Base-by-base conservation (phyloP, 2,329 filamentous ascomycete species). In the Pseudogymnoascus sp. region DNA sequence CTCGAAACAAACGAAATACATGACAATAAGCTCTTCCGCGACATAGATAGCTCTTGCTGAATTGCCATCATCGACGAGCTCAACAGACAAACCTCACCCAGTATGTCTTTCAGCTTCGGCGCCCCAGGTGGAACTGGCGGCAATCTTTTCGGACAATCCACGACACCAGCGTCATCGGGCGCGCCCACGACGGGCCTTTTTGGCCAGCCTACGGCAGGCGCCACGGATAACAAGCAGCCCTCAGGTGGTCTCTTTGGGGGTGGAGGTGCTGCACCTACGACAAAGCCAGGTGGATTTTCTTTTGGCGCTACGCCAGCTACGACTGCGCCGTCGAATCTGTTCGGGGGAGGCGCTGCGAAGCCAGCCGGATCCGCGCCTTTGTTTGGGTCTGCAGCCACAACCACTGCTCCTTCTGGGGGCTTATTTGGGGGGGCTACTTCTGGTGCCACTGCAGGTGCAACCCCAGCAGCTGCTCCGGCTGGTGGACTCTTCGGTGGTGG, bases 61-160 rank as follows among this genome's bases (percentile, higher is more conserved):
- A 25, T 28, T 50, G 23, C 23, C 44, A 50, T 50, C 16, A 23
- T 28, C 23, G 23, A 50, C 21, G 44, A 50, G 21, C 23, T 50
- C 21, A 50, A 28, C 44, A 5, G 6, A n/a, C 44, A 12, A 14
- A 28, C 16, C 44, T 50, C 44, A 12, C 44, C 23, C 53, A 63
- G 31, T 53, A 75, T 75, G 73, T 71, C 74, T 33, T 72, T 75
- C 62, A 70, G 37, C 64, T 77, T 77, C 65, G 73, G 74, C 47
- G 47, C 28, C 59, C 38, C 65, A 14, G 62, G 67, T 33, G 61
- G 35, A 59, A 28, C 56, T 33, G 35, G 35, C 23, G 37, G 62
- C n/a, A 68, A 44, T 12, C 18, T 18, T 23, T 40, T 40, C 33
- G 59, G 59, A 42, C 62, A 63, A 21, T 40, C 62, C 2, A 21